Base-by-base conservation (phyloP, 1,139 yeast genomes). In the Candida glucosophila region DNA sequence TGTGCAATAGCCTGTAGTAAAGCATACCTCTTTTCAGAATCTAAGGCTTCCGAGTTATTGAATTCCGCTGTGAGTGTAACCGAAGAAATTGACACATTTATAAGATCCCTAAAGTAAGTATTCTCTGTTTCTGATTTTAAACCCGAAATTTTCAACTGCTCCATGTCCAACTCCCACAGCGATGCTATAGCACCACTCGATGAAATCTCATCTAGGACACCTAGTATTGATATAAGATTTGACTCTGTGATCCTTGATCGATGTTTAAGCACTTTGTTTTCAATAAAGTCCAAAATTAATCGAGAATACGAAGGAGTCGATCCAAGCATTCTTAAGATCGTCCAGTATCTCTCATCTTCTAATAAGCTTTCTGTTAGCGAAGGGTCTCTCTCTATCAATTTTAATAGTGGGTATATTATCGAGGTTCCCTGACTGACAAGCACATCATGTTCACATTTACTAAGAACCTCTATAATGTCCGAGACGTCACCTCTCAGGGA, bases 111-210 rank as follows among this genome's bases (percentile, higher is more conserved):
- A 36, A 63, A 68, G 25, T 41, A 42, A 7, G 73, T 69, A 35
- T 58, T 52, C 27, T 66, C 72, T 24, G 56, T 19, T 23, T 33
- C 31, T 20, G 31, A 6, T 12, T 22, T n/a, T n/a, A n/a, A n/a
- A n/a, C n/a, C n/a, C n/a, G n/a, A n/a, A 23, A 9, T 27, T 24
- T 26, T 54, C 50, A 19, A 29, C 28, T 7, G 27, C 30, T 17
- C 22, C 20, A 10, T 27, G 29, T 20, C 63, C 77, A 33, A 56
- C 48, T 80, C 93, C 67, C 73, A 73, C 46, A 73, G 81, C 6
- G 86, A 77, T 5, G 86, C 92, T 28, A 77, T 59, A 0, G 93
- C 86, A 3, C 94, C 94, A 24, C 78, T 72, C 2, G 88, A 79
- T 0, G 93, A 81, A 14, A 85, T 66, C 36, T 82, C 94, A 46